These are phyloP conservation scores for Candida coleopterorum DNA, from an alignment of 805 yeast genomes.

Conservation along the genomic window DNA sequence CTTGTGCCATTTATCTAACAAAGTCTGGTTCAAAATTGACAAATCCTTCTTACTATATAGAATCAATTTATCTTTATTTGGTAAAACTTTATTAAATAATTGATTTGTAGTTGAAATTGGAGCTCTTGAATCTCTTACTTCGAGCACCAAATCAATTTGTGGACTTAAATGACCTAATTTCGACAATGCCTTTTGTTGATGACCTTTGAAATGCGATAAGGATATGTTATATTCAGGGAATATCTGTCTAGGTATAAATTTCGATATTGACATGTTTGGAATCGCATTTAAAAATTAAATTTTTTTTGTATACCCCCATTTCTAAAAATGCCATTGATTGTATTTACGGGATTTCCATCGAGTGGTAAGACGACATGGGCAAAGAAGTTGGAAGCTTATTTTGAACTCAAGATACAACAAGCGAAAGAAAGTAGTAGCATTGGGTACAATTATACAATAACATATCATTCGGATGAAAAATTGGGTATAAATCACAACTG, in stretches of 20 bases:
- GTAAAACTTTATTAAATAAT: conserved; percentile 63
- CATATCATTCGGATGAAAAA: conserved; percentile 71
- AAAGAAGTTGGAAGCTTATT: conserved; percentile 40
- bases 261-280: too few species aligned
- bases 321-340: conserved; percentile 87
- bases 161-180: conserved; percentile 66
- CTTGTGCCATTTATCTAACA: conserved; percentile 32
- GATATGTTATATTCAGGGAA: conserved; percentile 73
- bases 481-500: conserved; percentile 65
- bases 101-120: conserved; percentile 81
- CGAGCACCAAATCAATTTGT: conserved; percentile 76
- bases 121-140: conserved; percentile 84
- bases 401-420: conserved; percentile 43
- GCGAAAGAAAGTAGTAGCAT: conserved; percentile 36
- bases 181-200: conserved; percentile 75
- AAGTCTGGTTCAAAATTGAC: conserved; percentile 37
- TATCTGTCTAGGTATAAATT: conserved; percentile 60
- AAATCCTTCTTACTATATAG: conserved; percentile 76
- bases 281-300: too few species aligned
- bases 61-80: conserved; percentile 52
- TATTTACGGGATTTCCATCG: conserved; percentile 81
- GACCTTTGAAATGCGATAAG: conserved; percentile 83
- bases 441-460: conserved; percentile 55
- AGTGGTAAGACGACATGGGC: conserved; percentile 83
- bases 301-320: too few species aligned